Evolutionary conservation across 75 land plant species (phyloP), one percentile per base, ranked within the genome.

Genomic region (Picea sitchensis): DNA sequence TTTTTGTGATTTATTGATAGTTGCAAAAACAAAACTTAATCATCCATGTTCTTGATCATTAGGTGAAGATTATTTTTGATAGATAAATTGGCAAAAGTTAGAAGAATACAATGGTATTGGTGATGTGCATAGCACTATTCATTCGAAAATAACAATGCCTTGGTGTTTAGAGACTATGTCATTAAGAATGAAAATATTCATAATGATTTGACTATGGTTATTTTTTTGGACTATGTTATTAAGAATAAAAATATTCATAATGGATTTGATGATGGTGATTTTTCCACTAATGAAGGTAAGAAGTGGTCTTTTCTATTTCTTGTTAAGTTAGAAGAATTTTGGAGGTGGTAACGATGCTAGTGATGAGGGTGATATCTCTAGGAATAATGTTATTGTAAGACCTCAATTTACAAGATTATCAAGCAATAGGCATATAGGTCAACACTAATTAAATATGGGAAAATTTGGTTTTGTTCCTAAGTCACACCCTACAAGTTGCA

Each of bases 91-190:
- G 95, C 81, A 84, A 76, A 83, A 89, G 67, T 64, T 92, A 86
- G 96, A 92, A 80, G 84, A 92, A 14, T 87, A 90, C 82, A 82
- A 91, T 7, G 92, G 92, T 58, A 77, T 94, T 47, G 96, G 95
- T 2, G 96, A 94, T 84, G 81, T 94, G 11, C 83, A 90, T 4
- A 94, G 94, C 82, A 90, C 90, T 12, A 78, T 92, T 17, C 77
- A 77, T 15, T 80, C 82, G 73, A 85, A 86, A 31, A 38, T 38
- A 5, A 38, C 41, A 82, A 87, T 5, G 87, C 83, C 32, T 77
- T 86, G 8, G 76, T 86, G 6, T 21, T 84, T 80, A 87, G 87
- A 31, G 87, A 86, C 65, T 86, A 84, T 72, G 76, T 80, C 31
- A 76, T 84, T 58, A 81, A 84, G 8, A 26, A 26, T 26, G 26